Conservation (phyloP, 805 yeast species). For the Cyberlindnera mississippiensis region DNA sequence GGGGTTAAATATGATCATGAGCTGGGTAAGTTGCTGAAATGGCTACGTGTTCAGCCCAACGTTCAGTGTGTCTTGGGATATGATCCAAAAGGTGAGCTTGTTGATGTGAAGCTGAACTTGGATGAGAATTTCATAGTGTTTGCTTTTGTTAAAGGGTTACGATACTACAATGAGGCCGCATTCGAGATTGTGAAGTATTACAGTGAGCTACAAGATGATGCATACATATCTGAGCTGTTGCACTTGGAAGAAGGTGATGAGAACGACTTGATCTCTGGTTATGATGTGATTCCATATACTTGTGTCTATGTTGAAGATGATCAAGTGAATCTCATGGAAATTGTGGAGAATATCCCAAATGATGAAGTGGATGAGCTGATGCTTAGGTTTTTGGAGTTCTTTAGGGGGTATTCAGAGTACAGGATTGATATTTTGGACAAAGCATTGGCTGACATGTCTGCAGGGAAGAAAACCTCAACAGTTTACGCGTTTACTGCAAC, state of each 20-base stretch:
- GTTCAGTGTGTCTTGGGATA: constrained; percentile 34
- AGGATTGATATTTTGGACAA: constrained; percentile 9
- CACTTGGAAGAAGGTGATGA: constrained; percentile 17
- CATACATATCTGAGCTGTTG: constrained; percentile 14
- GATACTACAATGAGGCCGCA: constrained; percentile 19
- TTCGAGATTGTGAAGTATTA: constrained; percentile 15
- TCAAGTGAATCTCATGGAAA: constrained; percentile 10
- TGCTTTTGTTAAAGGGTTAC: constrained; percentile 27
- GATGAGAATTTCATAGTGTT: constrained; percentile 33
- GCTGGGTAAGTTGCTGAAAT: constrained; percentile 30
- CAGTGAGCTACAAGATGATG: constrained; percentile 11
- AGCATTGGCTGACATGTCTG: neutral
- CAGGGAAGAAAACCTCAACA: constrained; percentile 9
- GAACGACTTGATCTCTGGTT: constrained; percentile 23
- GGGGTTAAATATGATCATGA: constrained; percentile 14
- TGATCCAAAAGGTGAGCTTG: constrained; percentile 13
- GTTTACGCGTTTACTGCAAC: constrained; percentile 17
- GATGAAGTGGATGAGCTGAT: constrained; percentile 20
- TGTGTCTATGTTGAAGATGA: constrained; percentile 13
- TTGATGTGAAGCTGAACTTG: constrained; percentile 26
- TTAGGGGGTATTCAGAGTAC: constrained; percentile 14
- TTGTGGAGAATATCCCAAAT: constrained; percentile 17
- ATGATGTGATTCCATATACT: constrained; percentile 21
- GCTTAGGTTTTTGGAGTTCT: constrained; percentile 20
- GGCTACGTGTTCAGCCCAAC: constrained; percentile 37